phyloP scores from a whole-genome alignment of 1,284 basidiomycete genomes.

The Tilletiaria anomala region DNA sequence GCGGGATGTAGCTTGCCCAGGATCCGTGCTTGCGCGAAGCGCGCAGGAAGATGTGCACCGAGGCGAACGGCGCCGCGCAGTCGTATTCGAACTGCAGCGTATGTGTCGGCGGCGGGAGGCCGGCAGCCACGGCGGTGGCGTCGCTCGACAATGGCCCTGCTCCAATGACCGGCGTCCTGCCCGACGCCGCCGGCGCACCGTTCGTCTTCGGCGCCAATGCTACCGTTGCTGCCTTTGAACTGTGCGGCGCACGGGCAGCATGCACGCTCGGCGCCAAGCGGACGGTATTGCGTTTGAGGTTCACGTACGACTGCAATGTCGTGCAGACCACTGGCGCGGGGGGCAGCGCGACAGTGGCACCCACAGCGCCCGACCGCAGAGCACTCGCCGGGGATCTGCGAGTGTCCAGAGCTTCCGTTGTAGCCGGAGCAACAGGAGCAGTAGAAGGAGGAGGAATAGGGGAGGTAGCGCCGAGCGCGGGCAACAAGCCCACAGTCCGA shows the following conservation, averaged over 20 bases:
- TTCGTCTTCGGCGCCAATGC: neutral
- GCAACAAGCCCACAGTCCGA: no score
- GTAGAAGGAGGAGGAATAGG: no score
- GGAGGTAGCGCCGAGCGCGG: no score
- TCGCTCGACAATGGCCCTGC: neutral
- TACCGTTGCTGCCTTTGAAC: no score
- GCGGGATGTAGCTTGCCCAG: no score
- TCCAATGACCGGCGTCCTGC: neutral
- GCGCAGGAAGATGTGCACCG: slow-evolving; percentile 27
- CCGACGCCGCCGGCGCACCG: neutral
- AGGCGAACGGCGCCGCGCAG: slow-evolving; percentile 23
- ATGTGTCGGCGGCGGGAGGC: slow-evolving; percentile 17
- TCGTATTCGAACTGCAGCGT: slow-evolving; percentile 30
- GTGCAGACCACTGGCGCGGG: slow-evolving; percentile 23
- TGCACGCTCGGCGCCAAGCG: slow-evolving; percentile 11
- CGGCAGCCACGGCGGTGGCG: no score
- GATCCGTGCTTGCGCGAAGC: slow-evolving; percentile 29
- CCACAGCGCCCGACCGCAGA: no score
- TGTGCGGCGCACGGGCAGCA: no score
- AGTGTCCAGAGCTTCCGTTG: no score
- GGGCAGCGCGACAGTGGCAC: no score
- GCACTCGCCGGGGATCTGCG: no score
- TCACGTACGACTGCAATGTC: slow-evolving; percentile 31
- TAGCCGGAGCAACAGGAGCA: no score
- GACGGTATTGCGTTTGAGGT: slow-evolving; percentile 31